Evolutionary conservation across 1,139 yeast genomes (phyloP).

Genomic region (Eremothecium gossypii): DNA sequence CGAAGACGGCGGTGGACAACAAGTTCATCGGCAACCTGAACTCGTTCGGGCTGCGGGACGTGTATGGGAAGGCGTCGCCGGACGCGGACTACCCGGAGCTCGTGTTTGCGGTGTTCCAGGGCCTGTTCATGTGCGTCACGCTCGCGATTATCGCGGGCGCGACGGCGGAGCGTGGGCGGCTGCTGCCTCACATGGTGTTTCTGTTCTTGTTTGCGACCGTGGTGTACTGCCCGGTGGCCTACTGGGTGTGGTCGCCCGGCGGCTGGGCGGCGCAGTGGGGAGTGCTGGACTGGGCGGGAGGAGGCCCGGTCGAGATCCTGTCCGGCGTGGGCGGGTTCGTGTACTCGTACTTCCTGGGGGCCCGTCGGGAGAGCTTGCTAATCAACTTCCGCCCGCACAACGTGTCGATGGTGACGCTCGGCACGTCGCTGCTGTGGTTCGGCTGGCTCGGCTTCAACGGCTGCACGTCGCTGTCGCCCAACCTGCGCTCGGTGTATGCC

Average conservation of each 20-base stretch:
- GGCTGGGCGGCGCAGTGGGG: conserved; percentile 96
- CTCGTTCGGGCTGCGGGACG: conserved; percentile 70
- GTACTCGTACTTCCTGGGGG: conserved; percentile 72
- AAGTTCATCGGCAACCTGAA: conserved; percentile 80
- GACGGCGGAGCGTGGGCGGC: conserved; percentile 88
- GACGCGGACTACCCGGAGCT: conserved; percentile 60
- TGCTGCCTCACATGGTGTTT: conserved; percentile 76
- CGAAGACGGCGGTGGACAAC: conserved; percentile 56
- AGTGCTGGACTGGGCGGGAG: conserved; percentile 93
- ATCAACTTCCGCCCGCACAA: conserved; percentile 92
- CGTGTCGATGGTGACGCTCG: conserved; percentile 75
- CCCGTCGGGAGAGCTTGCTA: conserved; percentile 73
- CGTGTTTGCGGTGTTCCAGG: conserved; percentile 78
- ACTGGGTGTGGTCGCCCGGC: conserved; percentile 87
- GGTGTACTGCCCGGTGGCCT: conserved; percentile 87
- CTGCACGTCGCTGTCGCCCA: conserved; percentile 60
- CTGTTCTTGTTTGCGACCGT: conserved; percentile 82
- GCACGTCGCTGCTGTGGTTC: conserved; percentile 60
- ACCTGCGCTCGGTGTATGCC: conserved; percentile 46
- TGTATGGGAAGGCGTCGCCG: conserved; percentile 40
- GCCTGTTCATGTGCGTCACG: conserved; percentile 86
- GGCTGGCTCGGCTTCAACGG: conserved; percentile 93
- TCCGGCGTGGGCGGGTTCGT: conserved; percentile 90
- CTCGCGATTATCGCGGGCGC: conserved; percentile 89
- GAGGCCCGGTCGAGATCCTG: conserved; percentile 92